Percentiles rank a stretch among this genome's conserved stretches.
Conservation (phyloP, 305 asterid genomes). For the Rubia occidens region DNA sequence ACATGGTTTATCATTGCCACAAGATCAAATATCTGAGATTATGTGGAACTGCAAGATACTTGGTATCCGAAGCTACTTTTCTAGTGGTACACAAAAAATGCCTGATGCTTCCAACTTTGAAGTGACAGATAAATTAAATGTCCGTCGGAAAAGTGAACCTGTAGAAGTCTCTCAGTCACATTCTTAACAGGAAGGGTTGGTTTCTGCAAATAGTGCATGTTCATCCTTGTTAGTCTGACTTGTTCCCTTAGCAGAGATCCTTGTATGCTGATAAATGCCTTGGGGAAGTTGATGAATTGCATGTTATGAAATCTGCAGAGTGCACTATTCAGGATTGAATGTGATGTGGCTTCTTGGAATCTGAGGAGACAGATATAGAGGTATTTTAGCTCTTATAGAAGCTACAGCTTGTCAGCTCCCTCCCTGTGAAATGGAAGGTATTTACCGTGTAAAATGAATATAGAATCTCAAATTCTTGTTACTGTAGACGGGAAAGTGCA, state of each 20-base stretch:
- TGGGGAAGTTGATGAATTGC: not conserved
- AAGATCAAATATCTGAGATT: slow-evolving; percentile 63
- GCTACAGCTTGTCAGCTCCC: not conserved
- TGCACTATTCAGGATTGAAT: not conserved
- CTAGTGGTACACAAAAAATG: slow-evolving; percentile 23
- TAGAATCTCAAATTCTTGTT: too few relatives aligned
- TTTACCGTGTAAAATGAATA: not conserved
- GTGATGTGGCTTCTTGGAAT: not conserved
- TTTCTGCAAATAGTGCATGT: not conserved
- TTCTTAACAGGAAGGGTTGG: not conserved
- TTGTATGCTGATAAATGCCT: not conserved
- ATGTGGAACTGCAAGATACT: slow-evolving; percentile 75
- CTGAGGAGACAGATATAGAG: not conserved
- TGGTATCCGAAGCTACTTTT: slow-evolving; percentile 43
- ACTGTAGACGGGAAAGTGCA: not conserved
- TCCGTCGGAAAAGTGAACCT: not conserved
- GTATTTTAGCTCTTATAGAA: not conserved
- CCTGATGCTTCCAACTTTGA: slow-evolving; percentile 15
- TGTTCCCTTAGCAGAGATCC: not conserved
- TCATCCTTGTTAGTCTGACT: not conserved
- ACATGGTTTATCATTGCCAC: slow-evolving; percentile 53
- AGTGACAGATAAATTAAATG: not conserved
- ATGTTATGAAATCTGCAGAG: not conserved
- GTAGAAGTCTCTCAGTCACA: not conserved
- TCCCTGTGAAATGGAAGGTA: slow-evolving; percentile 2